Evolutionary conservation across 2,329 filamentous ascomycete genomes (phyloP).

Genomic region (Fusarium hostae): DNA sequence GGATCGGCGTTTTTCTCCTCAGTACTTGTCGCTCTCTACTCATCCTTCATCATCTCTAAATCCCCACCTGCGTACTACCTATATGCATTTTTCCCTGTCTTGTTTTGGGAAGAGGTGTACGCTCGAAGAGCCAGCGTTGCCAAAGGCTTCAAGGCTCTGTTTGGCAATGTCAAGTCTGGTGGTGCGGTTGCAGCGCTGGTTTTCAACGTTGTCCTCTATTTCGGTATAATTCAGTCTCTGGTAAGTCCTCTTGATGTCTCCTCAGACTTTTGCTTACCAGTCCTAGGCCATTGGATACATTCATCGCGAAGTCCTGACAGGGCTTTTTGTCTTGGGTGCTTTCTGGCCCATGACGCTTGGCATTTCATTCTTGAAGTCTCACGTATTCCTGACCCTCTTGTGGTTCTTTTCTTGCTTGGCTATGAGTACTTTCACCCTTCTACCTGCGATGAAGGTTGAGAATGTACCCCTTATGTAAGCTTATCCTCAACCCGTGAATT

Average conservation of each 20-base stretch:
- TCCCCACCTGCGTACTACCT: conserved; percentile 88
- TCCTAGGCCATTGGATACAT: conserved; percentile 91
- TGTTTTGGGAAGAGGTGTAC: conserved; percentile 97
- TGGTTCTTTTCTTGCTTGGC: conserved; percentile 82
- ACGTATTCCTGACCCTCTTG: conserved; percentile 70
- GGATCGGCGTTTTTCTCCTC: conserved; percentile 78
- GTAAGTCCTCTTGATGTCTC: conserved; percentile 57
- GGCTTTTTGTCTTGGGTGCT: conserved; percentile 78
- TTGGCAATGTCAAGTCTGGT: conserved; percentile 73
- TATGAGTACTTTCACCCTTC: conserved; percentile 91
- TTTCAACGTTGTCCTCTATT: conserved; percentile 73
- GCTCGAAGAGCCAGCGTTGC: conserved; percentile 76
- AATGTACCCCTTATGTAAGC: conserved; percentile 77
- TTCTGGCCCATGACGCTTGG: conserved; percentile 85
- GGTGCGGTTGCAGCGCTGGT: conserved; percentile 67
- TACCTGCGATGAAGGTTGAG: conserved; percentile 89
- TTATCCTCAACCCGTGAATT: too few species aligned
- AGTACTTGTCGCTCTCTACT: conserved; percentile 77
- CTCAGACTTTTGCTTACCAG: conserved; percentile 6
- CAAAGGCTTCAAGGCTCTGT: conserved; percentile 74
- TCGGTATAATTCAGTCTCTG: conserved; percentile 82
- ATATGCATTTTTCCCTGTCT: conserved; percentile 90
- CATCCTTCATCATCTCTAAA: conserved; percentile 80
- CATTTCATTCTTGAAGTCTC: conserved; percentile 73
- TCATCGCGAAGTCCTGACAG: conserved; percentile 85